These are phyloP conservation scores for Solanum chiquidenum DNA, from an alignment of 257 asterid species.

Conservation along the genomic window DNA sequence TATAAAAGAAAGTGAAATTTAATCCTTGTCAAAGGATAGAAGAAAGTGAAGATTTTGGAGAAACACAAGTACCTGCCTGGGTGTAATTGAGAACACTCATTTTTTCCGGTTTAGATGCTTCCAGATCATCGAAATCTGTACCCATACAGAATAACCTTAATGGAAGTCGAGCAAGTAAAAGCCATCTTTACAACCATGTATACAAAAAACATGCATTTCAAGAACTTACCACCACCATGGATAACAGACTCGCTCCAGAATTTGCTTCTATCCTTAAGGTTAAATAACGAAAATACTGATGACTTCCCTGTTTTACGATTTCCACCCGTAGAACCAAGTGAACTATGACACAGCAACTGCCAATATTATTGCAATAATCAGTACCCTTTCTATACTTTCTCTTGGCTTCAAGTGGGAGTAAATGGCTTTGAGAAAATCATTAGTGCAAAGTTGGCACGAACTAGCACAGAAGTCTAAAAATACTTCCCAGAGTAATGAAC, in stretches of 20 bases:
- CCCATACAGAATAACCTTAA: constrained; percentile 6
- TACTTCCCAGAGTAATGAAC: background rate
- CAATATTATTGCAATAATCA: background rate
- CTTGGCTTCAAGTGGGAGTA: background rate
- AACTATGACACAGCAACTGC: constrained; percentile 45
- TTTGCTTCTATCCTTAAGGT: constrained; percentile 84
- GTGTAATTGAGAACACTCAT: constrained; percentile 62
- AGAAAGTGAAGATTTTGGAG: background rate
- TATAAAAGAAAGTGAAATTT: background rate
- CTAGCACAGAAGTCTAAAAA: background rate
- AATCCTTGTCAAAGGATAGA: background rate
- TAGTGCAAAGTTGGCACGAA: background rate
- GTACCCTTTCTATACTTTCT: background rate
- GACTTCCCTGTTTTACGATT: constrained; percentile 50
- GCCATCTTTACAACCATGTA: background rate
- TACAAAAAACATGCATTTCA: background rate
- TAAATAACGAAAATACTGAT: constrained; percentile 82
- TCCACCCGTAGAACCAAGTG: constrained; percentile 52
- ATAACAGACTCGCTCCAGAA: constrained; percentile 96
- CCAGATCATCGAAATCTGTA: constrained; percentile 72
- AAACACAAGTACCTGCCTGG: constrained; percentile 91
- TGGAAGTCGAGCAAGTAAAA: background rate
- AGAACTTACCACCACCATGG: constrained; percentile 72
- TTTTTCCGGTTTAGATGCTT: constrained; percentile 54
- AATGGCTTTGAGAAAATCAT: background rate